phyloP scores from a whole-genome alignment of 345 rosid species.

The Pistacia integerrima region DNA sequence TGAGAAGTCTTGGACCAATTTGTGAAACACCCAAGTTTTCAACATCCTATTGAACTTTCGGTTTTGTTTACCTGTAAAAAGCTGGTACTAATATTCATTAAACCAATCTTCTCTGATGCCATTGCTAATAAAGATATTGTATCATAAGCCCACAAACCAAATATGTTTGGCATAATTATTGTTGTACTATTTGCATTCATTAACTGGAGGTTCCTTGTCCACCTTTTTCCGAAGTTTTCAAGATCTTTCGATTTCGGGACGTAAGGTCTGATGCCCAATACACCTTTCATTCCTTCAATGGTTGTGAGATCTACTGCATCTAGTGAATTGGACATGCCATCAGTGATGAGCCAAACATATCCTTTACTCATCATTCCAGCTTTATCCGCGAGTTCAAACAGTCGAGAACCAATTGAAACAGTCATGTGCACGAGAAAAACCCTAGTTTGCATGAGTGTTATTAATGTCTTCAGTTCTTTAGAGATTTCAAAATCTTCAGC shows the following conservation, averaged over 20 bases:
- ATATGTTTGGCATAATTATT: not conserved
- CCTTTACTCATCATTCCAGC: constrained; percentile 36
- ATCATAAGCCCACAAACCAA: constrained; percentile 29
- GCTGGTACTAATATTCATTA: not conserved
- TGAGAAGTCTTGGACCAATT: constrained; percentile 28
- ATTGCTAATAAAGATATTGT: constrained; percentile 20
- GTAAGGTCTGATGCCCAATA: constrained; percentile 7
- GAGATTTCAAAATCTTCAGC: constrained; percentile 23
- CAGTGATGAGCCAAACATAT: constrained; percentile 44
- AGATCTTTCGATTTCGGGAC: not conserved
- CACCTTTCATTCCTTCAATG: constrained; percentile 9
- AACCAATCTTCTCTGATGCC: constrained; percentile 11
- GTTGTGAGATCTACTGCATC: not conserved
- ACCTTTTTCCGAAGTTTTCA: not conserved
- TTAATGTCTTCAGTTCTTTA: constrained; percentile 28
- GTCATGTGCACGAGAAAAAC: constrained; percentile 46
- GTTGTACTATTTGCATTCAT: not conserved
- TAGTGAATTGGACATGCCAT: constrained; percentile 20
- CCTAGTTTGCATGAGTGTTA: constrained; percentile 30
- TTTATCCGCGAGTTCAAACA: constrained; percentile 28
- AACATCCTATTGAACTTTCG: constrained; percentile 11
- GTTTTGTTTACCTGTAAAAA: not conserved
- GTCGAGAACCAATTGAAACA: constrained; percentile 25
- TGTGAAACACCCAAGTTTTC: constrained; percentile 4
- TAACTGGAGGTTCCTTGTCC: not conserved